Conservation (phyloP, 1,284 basidiomycete genomes). For the Moesziomyces sp. region DNA sequence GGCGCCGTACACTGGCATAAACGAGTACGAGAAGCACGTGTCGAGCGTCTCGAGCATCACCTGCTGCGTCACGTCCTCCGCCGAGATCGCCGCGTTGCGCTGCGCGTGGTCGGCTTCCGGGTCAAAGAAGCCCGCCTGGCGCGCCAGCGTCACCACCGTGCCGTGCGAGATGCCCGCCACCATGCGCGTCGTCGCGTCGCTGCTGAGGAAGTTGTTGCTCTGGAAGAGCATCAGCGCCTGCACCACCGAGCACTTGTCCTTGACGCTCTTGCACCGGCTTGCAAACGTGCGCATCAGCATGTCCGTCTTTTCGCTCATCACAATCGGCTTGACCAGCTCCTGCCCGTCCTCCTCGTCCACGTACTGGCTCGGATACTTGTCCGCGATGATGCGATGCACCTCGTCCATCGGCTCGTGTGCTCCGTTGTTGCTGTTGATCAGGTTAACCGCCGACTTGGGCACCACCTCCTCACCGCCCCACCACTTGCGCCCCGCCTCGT, state of each 20-base stretch:
- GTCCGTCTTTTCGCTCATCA: conserved; percentile 59
- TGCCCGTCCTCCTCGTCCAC: conserved; percentile 59
- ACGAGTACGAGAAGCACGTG: conserved; percentile 45
- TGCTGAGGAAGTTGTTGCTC: conserved; percentile 53
- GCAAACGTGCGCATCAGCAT: conserved; percentile 58
- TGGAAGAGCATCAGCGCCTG: conserved; percentile 57
- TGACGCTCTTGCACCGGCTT: conserved; percentile 44
- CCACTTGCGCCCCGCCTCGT: conserved; percentile 58
- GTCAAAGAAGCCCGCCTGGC: conserved; percentile 58
- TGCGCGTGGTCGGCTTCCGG: conserved; percentile 37
- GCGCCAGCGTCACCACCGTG: conserved; percentile 49
- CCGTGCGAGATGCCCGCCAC: conserved; percentile 50
- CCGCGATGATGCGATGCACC: conserved; percentile 9
- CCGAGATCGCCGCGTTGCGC: conserved; percentile 24
- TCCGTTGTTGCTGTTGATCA: conserved; percentile 28
- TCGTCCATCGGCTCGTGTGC: conserved; percentile 4
- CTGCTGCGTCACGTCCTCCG: conserved; percentile 39
- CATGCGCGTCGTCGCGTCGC: conserved; percentile 43
- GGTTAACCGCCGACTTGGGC: conserved; percentile 34
- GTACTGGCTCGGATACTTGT: conserved; percentile 19
- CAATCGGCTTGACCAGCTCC: conserved; percentile 59
- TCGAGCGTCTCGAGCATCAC: conserved; percentile 42
- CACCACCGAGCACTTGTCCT: conserved; percentile 58
- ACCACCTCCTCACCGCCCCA: conserved; percentile 62
- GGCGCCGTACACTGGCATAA: conserved; percentile 34